phyloP scores from a whole-genome alignment of 768 basidiomycete species.

The Mycena vulgaris region DNA sequence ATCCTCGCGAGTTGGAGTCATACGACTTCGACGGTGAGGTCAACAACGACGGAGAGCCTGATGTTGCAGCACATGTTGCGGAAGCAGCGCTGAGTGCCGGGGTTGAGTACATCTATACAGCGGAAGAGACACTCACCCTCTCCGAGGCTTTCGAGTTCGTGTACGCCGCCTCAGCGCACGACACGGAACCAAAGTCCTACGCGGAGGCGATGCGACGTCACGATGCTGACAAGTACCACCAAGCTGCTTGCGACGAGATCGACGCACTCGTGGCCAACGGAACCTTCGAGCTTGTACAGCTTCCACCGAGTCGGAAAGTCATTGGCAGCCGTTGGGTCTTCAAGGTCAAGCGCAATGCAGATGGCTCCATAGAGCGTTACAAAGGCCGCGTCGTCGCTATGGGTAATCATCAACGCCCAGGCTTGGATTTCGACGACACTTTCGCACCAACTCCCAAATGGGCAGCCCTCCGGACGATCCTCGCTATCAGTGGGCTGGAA shows the following conservation, averaged over 20 bases:
- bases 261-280: constrained; percentile 42
- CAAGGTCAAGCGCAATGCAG: constrained; percentile 48
- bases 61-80: not conserved
- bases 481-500: constrained; percentile 49
- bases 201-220: constrained; percentile 39
- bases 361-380: constrained; percentile 41
- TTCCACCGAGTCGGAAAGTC: constrained; percentile 45
- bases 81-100: constrained; percentile 6
- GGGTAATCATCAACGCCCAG: constrained; percentile 48
- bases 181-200: constrained; percentile 38
- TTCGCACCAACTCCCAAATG: constrained; percentile 43
- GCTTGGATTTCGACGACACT: constrained; percentile 39
- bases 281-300: constrained; percentile 53
- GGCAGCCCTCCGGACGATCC: constrained; percentile 44
- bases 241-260: constrained; percentile 49
- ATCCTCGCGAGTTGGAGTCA: not conserved
- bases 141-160: constrained; percentile 17
- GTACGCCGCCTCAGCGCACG: not conserved
- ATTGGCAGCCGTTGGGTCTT: constrained; percentile 46
- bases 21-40: not conserved
- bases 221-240: constrained; percentile 37
- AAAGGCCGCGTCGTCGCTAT: constrained; percentile 41
- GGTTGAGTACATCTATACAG: constrained; percentile 7
- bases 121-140: not conserved
- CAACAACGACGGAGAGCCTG: not conserved